Base-by-base conservation (phyloP, 2,329 filamentous ascomycete species). In the Lasiodiplodia hormozganensis region DNA sequence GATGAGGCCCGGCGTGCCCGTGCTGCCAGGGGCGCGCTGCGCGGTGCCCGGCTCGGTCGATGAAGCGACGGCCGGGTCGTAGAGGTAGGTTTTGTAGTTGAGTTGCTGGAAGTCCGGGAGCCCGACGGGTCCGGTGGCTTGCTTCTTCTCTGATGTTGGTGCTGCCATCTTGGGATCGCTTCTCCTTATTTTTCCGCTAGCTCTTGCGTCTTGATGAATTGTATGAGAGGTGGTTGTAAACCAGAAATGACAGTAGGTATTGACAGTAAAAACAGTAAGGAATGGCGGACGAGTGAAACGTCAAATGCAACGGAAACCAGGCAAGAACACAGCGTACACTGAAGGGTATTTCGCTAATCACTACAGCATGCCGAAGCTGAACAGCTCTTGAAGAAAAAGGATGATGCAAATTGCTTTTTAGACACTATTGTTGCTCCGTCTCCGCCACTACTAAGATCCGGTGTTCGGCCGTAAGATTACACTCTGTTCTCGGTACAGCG, bases 71-170 rank as follows among this genome's bases (percentile, higher is more conserved):
- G 69, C 28, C 2, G 76, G 71, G 16, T 76, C 76, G 71, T 73
- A 76, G 57, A 80, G 60, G 52, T 73, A 77, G 6, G 74, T 78
- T 62, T 79, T 78, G 70, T 78, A 70, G 23, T 76, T 76, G 58
- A 80, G 75, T 21, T 70, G 73, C 4, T 75, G 68, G 65, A 79
- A 79, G 28, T 76, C 74, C 4, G 71, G 72, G 14, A 79, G 60
- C 18, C 43, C 43, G 8, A 47, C 43, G 43, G 43, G 18, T 8
- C 8, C 18, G 7, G n/a, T 16, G 43, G 43, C 43, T 21, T 47
- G n/a, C 1, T 16, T 18, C 21, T 47, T 21, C 7, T n/a, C 43
- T 11, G 47, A 2, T 21, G 58, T 16, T 18, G 36, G 18, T 23
- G 60, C 14, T 8, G 43, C 14, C 18, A 31, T 25, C 25, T 62